Evolutionary conservation across 116 monocot species (phyloP).

Genomic region (Cymodocea nodosa): DNA sequence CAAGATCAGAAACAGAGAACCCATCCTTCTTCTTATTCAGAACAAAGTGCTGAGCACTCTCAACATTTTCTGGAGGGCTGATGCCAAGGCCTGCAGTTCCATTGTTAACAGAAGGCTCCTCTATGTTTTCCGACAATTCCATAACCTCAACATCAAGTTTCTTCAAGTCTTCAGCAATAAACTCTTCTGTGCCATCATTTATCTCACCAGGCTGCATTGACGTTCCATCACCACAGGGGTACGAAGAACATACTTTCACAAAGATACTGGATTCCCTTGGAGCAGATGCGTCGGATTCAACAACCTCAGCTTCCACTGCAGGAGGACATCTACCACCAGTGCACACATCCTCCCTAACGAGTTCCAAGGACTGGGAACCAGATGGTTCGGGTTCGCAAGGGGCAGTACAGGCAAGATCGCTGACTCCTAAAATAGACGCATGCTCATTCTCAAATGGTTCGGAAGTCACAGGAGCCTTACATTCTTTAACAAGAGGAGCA

Average conservation of each 20-base stretch:
- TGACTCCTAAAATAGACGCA: too few species aligned
- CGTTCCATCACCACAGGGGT: neutral
- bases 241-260: neutral
- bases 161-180: neutral
- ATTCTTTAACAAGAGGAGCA: too few species aligned
- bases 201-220: neutral
- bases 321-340: too few species aligned
- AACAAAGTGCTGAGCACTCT: neutral
- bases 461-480: too few species aligned
- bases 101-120: neutral
- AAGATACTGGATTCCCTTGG: neutral
- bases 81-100: neutral
- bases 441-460: too few species aligned
- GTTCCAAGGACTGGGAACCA: too few species aligned
- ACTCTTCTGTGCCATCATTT: constrained; percentile 1
- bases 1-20: constrained; percentile 38
- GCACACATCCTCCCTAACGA: too few species aligned
- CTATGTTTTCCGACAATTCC: neutral
- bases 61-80: neutral
- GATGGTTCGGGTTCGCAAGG: too few species aligned
- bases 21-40: neutral
- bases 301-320: too few species aligned
- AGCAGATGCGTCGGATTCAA: too few species aligned
- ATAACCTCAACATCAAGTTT: neutral
- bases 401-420: too few species aligned